A percentile compares a stretch with the other conserved stretches of the same genome.
phyloP scores from a whole-genome alignment of 2,329 filamentous ascomycete genomes.

The Fusarium falciforme region DNA sequence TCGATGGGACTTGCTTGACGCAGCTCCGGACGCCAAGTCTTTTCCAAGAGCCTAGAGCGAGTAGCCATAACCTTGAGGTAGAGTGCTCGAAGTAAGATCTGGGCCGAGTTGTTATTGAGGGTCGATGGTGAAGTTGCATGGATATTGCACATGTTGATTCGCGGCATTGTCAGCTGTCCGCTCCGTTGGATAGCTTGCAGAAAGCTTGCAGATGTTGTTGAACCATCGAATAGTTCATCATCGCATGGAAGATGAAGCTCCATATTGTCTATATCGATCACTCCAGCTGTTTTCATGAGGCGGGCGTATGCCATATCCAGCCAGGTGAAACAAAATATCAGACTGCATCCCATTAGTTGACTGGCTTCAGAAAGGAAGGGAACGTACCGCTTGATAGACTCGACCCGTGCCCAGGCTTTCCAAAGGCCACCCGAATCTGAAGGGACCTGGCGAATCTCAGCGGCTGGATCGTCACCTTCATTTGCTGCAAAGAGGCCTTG shows the following conservation, averaged over 20 bases:
- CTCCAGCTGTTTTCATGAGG: slow-evolving; percentile 2
- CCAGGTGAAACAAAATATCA: slow-evolving; percentile 9
- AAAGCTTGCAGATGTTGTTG: slow-evolving; percentile 3
- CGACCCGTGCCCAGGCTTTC: slow-evolving; percentile 18
- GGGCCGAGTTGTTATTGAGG: slow-evolving; percentile 11
- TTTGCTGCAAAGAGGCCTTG: slow-evolving; percentile 10
- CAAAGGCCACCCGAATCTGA: not conserved
- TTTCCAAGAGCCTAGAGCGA: not conserved
- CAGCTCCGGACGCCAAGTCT: not conserved
- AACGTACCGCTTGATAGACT: slow-evolving; percentile 19
- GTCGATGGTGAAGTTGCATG: not conserved
- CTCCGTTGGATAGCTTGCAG: not conserved
- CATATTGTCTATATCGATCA: slow-evolving; percentile 15
- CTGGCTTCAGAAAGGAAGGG: not conserved
- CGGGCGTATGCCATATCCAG: slow-evolving; percentile 22
- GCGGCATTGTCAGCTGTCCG: not conserved
- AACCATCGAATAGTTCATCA: slow-evolving; percentile 11
- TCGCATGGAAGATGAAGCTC: slow-evolving; percentile 18
- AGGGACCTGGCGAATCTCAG: not conserved
- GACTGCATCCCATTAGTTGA: not conserved
- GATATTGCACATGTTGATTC: not conserved
- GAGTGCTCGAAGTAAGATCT: slow-evolving; percentile 12
- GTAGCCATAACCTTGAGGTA: slow-evolving; percentile 11
- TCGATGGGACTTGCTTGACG: not conserved
- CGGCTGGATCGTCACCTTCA: not conserved